Percentiles rank a stretch among this genome's conserved stretches.
Evolutionary conservation across 805 yeast genomes (phyloP).

Genomic region (Starmerella etchellsii): DNA sequence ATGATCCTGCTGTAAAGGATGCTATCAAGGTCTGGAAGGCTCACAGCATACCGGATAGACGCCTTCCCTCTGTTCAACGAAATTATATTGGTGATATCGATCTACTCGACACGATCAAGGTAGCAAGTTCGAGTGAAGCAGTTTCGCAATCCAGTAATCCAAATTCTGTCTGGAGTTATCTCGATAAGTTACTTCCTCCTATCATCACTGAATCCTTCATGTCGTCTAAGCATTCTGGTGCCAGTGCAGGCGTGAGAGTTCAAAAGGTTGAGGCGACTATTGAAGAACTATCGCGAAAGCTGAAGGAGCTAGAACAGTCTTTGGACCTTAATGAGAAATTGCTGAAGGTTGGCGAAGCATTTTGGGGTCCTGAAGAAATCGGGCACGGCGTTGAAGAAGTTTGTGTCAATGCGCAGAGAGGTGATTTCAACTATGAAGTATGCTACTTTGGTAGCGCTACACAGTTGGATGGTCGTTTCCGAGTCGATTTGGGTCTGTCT

Average conservation of each 20-base stretch:
- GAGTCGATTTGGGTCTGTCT: slow-evolving; percentile 41
- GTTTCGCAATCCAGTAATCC: neutral
- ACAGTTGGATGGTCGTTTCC: slow-evolving; percentile 35
- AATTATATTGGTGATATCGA: slow-evolving; percentile 1
- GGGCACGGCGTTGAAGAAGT: slow-evolving; percentile 43
- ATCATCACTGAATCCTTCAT: neutral
- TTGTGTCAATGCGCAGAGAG: slow-evolving; percentile 40
- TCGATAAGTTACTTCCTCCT: slow-evolving; percentile 1
- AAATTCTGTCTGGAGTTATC: neutral
- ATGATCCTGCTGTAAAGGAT: slow-evolving; percentile 73
- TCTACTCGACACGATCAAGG: slow-evolving; percentile 8
- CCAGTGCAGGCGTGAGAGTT: neutral
- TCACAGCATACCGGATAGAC: slow-evolving; percentile 13
- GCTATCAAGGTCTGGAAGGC: slow-evolving; percentile 38
- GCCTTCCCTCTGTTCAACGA: neutral
- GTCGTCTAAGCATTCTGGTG: neutral
- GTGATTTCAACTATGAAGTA: slow-evolving; percentile 54
- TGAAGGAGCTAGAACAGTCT: slow-evolving; percentile 14
- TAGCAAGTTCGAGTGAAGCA: neutral
- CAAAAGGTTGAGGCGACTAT: slow-evolving; percentile 3
- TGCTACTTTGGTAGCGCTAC: slow-evolving; percentile 44
- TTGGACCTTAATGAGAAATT: slow-evolving; percentile 15
- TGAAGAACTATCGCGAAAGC: neutral
- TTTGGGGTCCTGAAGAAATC: slow-evolving; percentile 50
- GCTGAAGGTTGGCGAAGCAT: slow-evolving; percentile 4